Evolutionary conservation across 164 flowering plant genomes (phyloP), one percentile per base, ranked within the genome.

Genomic region (Warburgia ugandensis): DNA sequence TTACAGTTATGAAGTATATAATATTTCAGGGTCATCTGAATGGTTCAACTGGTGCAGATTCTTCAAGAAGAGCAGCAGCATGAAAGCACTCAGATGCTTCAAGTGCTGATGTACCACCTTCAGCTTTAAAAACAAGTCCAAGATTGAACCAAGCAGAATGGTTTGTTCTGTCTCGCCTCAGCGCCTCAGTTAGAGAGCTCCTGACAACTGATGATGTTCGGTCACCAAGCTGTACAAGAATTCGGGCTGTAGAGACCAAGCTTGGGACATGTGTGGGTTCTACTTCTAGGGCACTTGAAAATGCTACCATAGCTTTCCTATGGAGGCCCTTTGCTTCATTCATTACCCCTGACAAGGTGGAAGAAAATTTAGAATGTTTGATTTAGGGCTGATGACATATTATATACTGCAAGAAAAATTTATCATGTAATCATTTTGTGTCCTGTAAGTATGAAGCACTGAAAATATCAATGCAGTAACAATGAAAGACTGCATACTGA

Each of bases 81-180:
- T 77, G 75, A 52, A 92, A 92, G 66, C 95, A 92, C 35, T 88
- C 95, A 1, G 70, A 69, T 11, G 87, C 83, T 56, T 87, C 96
- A n/a, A 46, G 16, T 22, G 65, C 63, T 29, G 81, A 66, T 50
- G 12, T 69, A 40, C 69, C 68, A 10, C n/a, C 54, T 35, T 88
- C 82, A 12, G 56, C 68, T 52, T 68, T 76, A 70, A 77, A 72
- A 23, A 83, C 63, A 57, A 88, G 59, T 29, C 96, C 98, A 6
- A 88, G 84, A 71, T 79, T 71, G 79, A 76, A 77, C 98, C 98
- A 92, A 1, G 94, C 98, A 19, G 65, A 42, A 36, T 62, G 64
- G 59, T 88, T 85, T 17, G 76, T 82, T 64, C 80, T 66, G 67
- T 92, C 97, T 2, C 79, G 66, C 23, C 79, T 60, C n/a, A 92